Evolutionary conservation across 2,329 filamentous ascomycete species (phyloP).

Genomic region (Balansia obtecta): DNA sequence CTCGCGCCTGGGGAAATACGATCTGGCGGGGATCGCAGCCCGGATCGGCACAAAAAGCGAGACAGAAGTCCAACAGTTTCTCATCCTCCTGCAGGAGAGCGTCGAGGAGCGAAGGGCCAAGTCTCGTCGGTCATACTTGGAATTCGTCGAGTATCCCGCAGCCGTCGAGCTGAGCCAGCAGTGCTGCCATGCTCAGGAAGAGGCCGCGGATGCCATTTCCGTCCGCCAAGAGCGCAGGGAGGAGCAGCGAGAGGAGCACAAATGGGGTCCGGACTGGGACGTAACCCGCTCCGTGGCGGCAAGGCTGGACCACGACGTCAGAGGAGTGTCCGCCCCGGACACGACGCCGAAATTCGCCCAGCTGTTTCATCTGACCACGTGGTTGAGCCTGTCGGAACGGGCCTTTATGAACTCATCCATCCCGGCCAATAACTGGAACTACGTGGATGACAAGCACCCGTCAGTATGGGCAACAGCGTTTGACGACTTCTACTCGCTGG

Average conservation of each 20-base stretch:
- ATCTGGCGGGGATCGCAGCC: constrained; percentile 48
- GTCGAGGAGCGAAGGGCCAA: constrained; percentile 27
- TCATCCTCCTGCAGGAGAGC: constrained; percentile 46
- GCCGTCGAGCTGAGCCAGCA: constrained; percentile 59
- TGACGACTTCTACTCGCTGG: constrained; percentile 61
- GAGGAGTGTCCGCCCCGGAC: neutral
- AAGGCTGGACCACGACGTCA: constrained; percentile 12
- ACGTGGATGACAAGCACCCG: constrained; percentile 47
- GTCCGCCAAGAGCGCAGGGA: constrained; percentile 53
- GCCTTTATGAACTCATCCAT: constrained; percentile 65
- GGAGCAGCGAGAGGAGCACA: constrained; percentile 42
- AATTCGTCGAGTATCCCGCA: constrained; percentile 49
- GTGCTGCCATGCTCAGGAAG: constrained; percentile 54
- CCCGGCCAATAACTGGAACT: constrained; percentile 55
- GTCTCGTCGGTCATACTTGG: constrained; percentile 20
- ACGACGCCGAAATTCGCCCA: constrained; percentile 33
- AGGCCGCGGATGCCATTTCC: constrained; percentile 53
- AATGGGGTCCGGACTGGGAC: constrained; percentile 55
- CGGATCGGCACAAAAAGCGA: constrained; percentile 59
- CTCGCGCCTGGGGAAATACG: constrained; percentile 47
- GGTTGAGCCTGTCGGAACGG: constrained; percentile 50
- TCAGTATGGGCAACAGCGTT: constrained; percentile 64
- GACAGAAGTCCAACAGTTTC: constrained; percentile 60
- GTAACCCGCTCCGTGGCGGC: constrained; percentile 34
- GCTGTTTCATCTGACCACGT: constrained; percentile 46